Evolutionary conservation across 371 early-diverging fungal genomes (phyloP).

Genomic region (Lichtheimia hyalospora): DNA sequence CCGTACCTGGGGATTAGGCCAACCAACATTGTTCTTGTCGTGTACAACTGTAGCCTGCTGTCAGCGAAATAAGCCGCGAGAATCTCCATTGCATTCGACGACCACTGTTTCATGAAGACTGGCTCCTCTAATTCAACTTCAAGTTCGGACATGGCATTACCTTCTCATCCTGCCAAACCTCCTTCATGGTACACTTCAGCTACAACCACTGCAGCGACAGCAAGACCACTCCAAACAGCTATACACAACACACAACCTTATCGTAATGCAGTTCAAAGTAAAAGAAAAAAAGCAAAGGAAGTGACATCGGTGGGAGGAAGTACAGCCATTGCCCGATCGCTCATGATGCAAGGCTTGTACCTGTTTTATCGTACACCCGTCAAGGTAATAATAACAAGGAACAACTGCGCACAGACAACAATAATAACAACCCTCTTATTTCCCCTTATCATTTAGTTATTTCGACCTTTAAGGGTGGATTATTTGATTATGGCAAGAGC

Average conservation of each 20-base stretch:
- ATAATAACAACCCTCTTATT: background rate
- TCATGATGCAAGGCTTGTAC: conserved; percentile 68
- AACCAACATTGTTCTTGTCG: no score
- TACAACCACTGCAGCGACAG: background rate
- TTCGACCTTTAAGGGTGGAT: conserved; percentile 79
- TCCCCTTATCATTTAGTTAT: conserved; percentile 45
- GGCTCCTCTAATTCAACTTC: no score
- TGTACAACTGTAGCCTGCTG: no score
- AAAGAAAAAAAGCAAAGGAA: conserved; percentile 44
- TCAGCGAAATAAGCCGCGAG: no score
- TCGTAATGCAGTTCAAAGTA: conserved; percentile 17
- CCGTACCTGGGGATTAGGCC: no score
- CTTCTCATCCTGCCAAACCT: background rate
- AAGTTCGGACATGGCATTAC: no score
- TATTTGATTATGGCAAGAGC: conserved; percentile 79
- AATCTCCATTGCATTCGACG: no score
- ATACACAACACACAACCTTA: background rate
- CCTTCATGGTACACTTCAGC: background rate
- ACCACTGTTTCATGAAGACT: no score
- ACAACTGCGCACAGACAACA: background rate
- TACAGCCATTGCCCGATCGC: conserved; percentile 58
- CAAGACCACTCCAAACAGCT: background rate
- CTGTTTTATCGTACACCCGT: conserved; percentile 79
- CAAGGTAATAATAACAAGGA: no score
- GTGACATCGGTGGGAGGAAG: conserved; percentile 59